Percentiles rank a stretch among this genome's conserved stretches.
These are phyloP conservation scores for Mycena crocata DNA, from an alignment of 768 basidiomycete genomes.

Conservation along the genomic window DNA sequence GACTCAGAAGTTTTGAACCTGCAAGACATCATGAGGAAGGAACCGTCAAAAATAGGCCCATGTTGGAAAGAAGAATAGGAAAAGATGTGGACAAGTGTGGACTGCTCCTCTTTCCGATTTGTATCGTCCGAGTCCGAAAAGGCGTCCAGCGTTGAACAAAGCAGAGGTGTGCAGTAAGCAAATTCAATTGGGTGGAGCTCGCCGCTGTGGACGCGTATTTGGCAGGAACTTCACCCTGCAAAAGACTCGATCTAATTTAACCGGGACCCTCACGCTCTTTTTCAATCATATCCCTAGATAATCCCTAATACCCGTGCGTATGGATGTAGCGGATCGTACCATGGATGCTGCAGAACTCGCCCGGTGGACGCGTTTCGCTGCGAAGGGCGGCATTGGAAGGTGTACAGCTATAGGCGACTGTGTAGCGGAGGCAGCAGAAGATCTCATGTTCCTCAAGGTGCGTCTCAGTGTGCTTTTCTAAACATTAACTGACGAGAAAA, in stretches of 20 bases:
- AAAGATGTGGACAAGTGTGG: not conserved
- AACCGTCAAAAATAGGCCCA: not conserved
- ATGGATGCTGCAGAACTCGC: slow-evolving; percentile 31
- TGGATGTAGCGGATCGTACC: slow-evolving; percentile 28
- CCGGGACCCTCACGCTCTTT: slow-evolving; percentile 24
- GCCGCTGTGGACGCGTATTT: not conserved
- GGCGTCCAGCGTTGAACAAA: not conserved
- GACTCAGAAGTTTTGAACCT: not conserved
- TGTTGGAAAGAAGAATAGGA: not conserved
- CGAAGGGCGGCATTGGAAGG: slow-evolving; percentile 86
- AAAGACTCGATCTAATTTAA: not conserved
- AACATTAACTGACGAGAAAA: slow-evolving; percentile 2
- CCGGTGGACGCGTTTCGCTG: slow-evolving; percentile 86
- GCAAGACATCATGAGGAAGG: not conserved
- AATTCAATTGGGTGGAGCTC: not conserved
- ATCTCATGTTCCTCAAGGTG: slow-evolving; percentile 91
- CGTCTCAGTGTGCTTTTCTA: slow-evolving; percentile 36
- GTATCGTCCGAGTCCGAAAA: not conserved
- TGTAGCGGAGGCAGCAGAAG: slow-evolving; percentile 76
- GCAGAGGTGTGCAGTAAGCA: not conserved
- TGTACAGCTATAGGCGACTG: slow-evolving; percentile 82
- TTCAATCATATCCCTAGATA: slow-evolving; percentile 21
- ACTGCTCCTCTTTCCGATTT: not conserved
- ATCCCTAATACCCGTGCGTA: slow-evolving; percentile 23
- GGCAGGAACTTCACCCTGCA: slow-evolving; percentile 9